Percentiles rank a stretch among this genome's conserved stretches.
Evolutionary conservation across 1,284 basidiomycete species (phyloP).

Genomic region (Cyathus olla): DNA sequence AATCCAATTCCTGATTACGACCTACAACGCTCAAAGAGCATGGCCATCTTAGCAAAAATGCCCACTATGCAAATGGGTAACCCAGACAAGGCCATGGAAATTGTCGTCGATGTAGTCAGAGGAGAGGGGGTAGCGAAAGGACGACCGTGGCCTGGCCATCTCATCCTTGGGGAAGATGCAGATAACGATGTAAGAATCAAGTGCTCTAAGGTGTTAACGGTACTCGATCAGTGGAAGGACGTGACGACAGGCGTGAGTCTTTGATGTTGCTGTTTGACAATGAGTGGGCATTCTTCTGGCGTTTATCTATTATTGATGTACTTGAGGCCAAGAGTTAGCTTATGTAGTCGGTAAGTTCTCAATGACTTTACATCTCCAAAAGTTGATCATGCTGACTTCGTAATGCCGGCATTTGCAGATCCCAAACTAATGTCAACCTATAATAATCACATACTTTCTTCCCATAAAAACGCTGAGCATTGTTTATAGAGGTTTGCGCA

Average conservation of each 20-base stretch:
- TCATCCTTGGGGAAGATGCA: conserved; percentile 60
- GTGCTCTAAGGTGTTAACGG: conserved; percentile 45
- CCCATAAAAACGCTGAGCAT: too few species aligned
- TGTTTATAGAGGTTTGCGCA: too few species aligned
- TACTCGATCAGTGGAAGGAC: conserved; percentile 58
- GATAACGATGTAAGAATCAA: conserved; percentile 54
- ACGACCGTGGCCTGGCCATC: conserved; percentile 57
- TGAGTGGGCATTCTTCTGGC: too few species aligned
- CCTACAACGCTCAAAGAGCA: conserved; percentile 39
- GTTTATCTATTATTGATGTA: too few species aligned
- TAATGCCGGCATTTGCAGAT: too few species aligned
- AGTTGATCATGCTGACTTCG: too few species aligned
- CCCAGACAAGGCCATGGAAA: conserved; percentile 62
- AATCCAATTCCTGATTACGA: conserved; percentile 57
- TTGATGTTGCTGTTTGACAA: neutral
- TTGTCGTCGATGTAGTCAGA: conserved; percentile 63
- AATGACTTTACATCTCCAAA: too few species aligned
- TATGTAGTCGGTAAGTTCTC: too few species aligned
- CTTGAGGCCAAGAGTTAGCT: too few species aligned
- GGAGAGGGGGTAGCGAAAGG: conserved; percentile 61
- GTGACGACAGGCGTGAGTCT: conserved; percentile 49
- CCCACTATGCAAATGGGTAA: conserved; percentile 57
- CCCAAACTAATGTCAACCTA: too few species aligned
- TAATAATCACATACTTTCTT: too few species aligned
- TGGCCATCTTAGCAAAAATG: conserved; percentile 33